phyloP scores from a whole-genome alignment of 495 filamentous ascomycete species.

The Staphylotrichum longicolle region DNA sequence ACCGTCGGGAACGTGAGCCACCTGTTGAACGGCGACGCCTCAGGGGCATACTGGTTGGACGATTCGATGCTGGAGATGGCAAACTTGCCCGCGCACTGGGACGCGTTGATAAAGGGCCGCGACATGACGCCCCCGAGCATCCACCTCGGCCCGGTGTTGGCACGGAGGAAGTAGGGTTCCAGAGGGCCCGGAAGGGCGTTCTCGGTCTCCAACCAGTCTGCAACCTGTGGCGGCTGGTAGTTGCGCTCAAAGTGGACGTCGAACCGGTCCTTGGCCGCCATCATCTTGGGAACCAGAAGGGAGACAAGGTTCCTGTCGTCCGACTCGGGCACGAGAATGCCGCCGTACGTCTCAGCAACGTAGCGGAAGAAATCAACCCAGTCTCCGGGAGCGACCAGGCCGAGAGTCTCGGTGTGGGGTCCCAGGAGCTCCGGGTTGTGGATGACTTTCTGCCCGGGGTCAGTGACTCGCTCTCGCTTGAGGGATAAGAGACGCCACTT shows the following conservation, averaged over 20 bases:
- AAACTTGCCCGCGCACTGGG: not conserved
- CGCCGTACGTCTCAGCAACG: not conserved
- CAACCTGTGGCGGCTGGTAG: not conserved
- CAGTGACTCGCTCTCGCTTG: not conserved
- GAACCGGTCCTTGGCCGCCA: not conserved
- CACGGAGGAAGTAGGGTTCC: not conserved
- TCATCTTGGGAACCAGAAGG: not conserved
- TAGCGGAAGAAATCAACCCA: slow-evolving; percentile 1
- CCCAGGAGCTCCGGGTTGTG: not conserved
- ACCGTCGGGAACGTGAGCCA: not conserved
- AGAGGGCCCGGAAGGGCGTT: not conserved
- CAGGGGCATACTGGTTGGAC: not conserved
- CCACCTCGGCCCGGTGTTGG: not conserved
- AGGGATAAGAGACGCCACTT: not conserved
- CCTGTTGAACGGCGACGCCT: not conserved
- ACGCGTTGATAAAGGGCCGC: not conserved
- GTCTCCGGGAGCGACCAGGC: not conserved
- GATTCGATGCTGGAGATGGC: not conserved
- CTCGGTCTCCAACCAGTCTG: not conserved
- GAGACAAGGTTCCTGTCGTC: not conserved
- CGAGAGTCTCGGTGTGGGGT: not conserved
- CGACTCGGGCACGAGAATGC: not conserved
- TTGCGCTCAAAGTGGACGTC: not conserved
- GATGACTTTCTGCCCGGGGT: not conserved
- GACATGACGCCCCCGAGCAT: slow-evolving; percentile 2